phyloP scores from a whole-genome alignment of 2,329 filamentous ascomycete genomes.

The Phyllosticta capitalensis region DNA sequence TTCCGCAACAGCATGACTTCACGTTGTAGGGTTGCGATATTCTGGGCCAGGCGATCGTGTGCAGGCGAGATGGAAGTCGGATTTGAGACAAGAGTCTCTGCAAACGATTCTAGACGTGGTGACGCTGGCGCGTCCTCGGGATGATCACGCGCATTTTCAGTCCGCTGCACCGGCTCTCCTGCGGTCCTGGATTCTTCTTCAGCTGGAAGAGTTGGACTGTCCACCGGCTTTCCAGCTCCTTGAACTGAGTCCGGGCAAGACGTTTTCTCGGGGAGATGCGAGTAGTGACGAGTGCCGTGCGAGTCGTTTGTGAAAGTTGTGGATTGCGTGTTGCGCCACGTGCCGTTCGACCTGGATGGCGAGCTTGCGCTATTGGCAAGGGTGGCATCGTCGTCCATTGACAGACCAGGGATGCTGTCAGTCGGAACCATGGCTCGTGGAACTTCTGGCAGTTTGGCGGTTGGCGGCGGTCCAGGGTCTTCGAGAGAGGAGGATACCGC shows the following conservation, averaged over 20 bases:
- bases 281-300: constrained; percentile 14
- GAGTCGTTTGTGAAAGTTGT: constrained; percentile 29
- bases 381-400: constrained; percentile 22
- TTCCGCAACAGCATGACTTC: constrained; percentile 70
- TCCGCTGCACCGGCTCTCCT: not conserved
- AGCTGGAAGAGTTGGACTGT: not conserved
- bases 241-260: constrained; percentile 11
- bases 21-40: constrained; percentile 48
- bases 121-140: constrained; percentile 13
- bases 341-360: constrained; percentile 23
- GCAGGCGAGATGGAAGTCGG: constrained; percentile 18
- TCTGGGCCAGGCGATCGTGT: constrained; percentile 26
- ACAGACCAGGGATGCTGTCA: constrained; percentile 23
- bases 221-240: constrained; percentile 13
- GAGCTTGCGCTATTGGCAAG: constrained; percentile 20
- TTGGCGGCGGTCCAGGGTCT: constrained; percentile 40
- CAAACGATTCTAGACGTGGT: constrained; percentile 26
- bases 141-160: not conserved
- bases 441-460: constrained; percentile 35
- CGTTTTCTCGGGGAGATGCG: constrained; percentile 28
- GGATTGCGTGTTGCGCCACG: constrained; percentile 47
- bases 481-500: constrained; percentile 31
- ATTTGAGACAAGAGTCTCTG: constrained; percentile 16
- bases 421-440: constrained; percentile 28
- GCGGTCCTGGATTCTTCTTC: not conserved